Percentiles rank a stretch among this genome's conserved stretches.
These are phyloP conservation scores for Fusarium floridanum DNA, from an alignment of 2,329 filamentous ascomycete genomes.

Conservation along the genomic window DNA sequence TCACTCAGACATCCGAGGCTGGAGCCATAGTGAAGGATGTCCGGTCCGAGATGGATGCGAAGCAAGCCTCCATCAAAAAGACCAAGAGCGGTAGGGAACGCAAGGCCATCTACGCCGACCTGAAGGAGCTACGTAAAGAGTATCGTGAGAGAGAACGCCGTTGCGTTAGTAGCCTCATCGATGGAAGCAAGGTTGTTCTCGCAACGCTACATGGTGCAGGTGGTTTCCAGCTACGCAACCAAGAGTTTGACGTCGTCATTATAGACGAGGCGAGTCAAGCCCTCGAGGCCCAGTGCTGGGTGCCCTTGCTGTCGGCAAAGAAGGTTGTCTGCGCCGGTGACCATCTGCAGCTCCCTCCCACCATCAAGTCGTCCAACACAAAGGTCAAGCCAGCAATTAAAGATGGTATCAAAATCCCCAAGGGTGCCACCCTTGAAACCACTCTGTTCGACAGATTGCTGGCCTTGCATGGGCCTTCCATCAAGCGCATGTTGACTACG, in stretches of 20 bases:
- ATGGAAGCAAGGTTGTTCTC: conserved; percentile 86
- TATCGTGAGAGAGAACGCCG: conserved; percentile 86
- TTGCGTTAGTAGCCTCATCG: conserved; percentile 82
- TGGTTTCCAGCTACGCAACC: conserved; percentile 81
- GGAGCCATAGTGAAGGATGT: conserved; percentile 92
- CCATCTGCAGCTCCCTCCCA: conserved; percentile 93
- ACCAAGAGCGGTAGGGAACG: conserved; percentile 84
- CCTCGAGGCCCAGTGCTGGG: conserved; percentile 97
- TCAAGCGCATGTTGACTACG: conserved; percentile 95
- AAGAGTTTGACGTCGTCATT: conserved; percentile 92
- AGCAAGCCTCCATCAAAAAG: conserved; percentile 90
- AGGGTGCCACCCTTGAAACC: conserved; percentile 79
- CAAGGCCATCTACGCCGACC: conserved; percentile 83
- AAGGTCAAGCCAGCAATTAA: conserved; percentile 58
- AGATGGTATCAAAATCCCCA: conserved; percentile 55
- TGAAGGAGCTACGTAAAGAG: conserved; percentile 89
- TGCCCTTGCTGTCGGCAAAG: conserved; percentile 81
- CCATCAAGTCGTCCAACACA: conserved; percentile 83
- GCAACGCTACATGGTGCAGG: conserved; percentile 94
- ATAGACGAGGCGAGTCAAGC: conserved; percentile 98
- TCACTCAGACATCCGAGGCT: conserved; percentile 91
- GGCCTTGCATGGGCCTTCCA: conserved; percentile 80
- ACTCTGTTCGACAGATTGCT: conserved; percentile 94
- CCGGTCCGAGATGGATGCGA: conserved; percentile 90
- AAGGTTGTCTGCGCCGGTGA: conserved; percentile 95